phyloP scores from a whole-genome alignment of 495 filamentous ascomycete species.

The Penicillium salamii region DNA sequence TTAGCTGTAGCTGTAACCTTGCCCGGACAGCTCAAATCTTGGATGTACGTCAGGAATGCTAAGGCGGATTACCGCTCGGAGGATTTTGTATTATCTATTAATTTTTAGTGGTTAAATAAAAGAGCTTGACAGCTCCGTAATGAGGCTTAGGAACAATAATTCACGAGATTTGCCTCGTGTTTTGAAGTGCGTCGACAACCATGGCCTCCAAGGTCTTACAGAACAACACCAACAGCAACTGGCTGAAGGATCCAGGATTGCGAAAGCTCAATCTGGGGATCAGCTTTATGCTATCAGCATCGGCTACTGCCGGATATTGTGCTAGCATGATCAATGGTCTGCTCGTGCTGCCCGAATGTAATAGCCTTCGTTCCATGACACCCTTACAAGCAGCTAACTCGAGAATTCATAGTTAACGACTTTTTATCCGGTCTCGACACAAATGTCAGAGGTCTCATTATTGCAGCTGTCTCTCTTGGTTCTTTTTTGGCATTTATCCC shows the following conservation, averaged over 20 bases:
- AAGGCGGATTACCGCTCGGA: constrained; percentile 12
- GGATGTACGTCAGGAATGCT: constrained; percentile 16
- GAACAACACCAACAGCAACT: constrained; percentile 14
- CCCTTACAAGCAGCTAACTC: not conserved
- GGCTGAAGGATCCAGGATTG: constrained; percentile 16
- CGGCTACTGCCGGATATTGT: constrained; percentile 27
- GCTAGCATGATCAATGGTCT: constrained; percentile 30
- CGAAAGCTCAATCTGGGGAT: constrained; percentile 26
- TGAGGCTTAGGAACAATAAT: constrained; percentile 1
- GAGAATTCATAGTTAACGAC: constrained; percentile 7
- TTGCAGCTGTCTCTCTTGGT: constrained; percentile 25
- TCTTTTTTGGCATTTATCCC: constrained; percentile 25
- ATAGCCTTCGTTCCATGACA: not conserved
- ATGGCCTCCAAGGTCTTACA: constrained; percentile 6
- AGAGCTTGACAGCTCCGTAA: constrained; percentile 6
- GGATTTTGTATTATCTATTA: constrained; percentile 4
- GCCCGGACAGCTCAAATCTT: constrained; percentile 9
- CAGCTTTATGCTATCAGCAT: constrained; percentile 25
- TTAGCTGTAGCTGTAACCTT: constrained; percentile 13
- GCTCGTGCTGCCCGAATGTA: constrained; percentile 28
- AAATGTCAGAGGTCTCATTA: constrained; percentile 21
- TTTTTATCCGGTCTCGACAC: constrained; percentile 18
- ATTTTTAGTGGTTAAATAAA: constrained; percentile 6
- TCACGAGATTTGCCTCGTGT: not conserved
- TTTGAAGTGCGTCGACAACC: not conserved